Conservation (phyloP, 495 filamentous ascomycete species). For the Penicillium bovifimosum region DNA sequence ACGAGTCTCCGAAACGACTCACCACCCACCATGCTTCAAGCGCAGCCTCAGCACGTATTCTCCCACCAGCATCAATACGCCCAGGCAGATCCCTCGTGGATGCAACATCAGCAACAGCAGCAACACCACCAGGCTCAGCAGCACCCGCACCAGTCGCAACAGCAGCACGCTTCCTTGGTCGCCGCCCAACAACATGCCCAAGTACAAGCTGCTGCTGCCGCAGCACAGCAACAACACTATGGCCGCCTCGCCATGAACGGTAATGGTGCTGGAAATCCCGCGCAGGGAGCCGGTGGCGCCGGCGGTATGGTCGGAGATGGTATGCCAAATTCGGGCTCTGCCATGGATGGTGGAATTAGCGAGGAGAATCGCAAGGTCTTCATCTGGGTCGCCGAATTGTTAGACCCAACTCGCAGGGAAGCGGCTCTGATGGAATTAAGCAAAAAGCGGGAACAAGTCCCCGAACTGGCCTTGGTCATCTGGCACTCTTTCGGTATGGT, state of each 20-base stretch:
- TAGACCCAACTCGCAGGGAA: conserved; percentile 83
- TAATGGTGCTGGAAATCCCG: conserved; percentile 38
- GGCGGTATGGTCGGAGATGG: conserved; percentile 50
- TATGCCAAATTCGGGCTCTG: conserved; percentile 40
- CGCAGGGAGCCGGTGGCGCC: conserved; percentile 36
- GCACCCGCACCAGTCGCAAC: conserved; percentile 42
- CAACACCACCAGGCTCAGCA: conserved; percentile 65
- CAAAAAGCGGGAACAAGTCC: conserved; percentile 98
- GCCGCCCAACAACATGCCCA: conserved; percentile 54
- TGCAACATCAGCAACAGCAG: conserved; percentile 61
- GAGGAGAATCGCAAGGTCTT: conserved; percentile 92
- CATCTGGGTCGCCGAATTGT: conserved; percentile 86
- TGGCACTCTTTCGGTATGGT: conserved; percentile 96
- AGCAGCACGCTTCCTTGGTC: conserved; percentile 43
- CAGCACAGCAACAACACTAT: conserved; percentile 74
- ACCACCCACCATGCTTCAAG: conserved; percentile 45
- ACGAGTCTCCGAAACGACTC: conserved; percentile 28
- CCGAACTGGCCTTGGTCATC: conserved; percentile 90
- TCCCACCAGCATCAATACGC: conserved; percentile 78
- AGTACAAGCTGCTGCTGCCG: conserved; percentile 56
- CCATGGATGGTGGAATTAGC: conserved; percentile 57
- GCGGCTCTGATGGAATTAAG: conserved; percentile 90
- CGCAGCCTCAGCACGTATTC: conserved; percentile 57
- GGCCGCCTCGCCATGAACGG: conserved; percentile 64
- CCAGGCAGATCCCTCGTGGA: conserved; percentile 71